Evolutionary conservation across 169 alveolate genomes (phyloP).

Genomic region (Plasmodium gallinaceum): DNA sequence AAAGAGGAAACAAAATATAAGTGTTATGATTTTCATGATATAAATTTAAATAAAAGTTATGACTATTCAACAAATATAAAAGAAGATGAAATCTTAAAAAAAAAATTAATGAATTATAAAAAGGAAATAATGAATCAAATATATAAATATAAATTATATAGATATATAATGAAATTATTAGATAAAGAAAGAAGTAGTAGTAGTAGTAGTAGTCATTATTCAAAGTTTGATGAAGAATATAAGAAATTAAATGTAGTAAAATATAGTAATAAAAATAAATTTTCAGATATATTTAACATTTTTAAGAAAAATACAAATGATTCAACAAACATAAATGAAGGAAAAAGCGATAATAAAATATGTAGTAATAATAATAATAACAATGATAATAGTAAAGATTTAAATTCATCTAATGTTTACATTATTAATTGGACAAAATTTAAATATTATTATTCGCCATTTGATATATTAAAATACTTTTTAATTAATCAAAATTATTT

Average conservation of each 20-base stretch:
- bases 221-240: not conserved
- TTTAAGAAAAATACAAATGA: conserved; percentile 56
- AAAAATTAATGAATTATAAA: conserved; percentile 27
- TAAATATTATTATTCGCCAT: conserved; percentile 64
- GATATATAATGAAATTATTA: conserved; percentile 39
- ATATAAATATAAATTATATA: conserved; percentile 40
- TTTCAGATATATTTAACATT: conserved; percentile 38
- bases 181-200: conserved; percentile 22
- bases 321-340: conserved; percentile 4
- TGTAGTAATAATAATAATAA: not conserved
- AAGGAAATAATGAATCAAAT: conserved; percentile 40
- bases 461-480: conserved; percentile 69
- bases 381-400: not conserved
- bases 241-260: not conserved
- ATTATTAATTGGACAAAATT: conserved; percentile 66
- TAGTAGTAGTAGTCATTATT: not conserved
- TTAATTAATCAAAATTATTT: conserved; percentile 55
- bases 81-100: conserved; percentile 28
- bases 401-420: conserved; percentile 11
- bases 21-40: not conserved
- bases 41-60: not conserved
- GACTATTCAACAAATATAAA: not conserved
- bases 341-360: not conserved
- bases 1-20: not conserved
- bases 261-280: conserved; percentile 13